Percentiles rank a stretch among this genome's conserved stretches.
Evolutionary conservation across 1,284 basidiomycete genomes (phyloP).

Genomic region (Ceratobasidium papillatum): DNA sequence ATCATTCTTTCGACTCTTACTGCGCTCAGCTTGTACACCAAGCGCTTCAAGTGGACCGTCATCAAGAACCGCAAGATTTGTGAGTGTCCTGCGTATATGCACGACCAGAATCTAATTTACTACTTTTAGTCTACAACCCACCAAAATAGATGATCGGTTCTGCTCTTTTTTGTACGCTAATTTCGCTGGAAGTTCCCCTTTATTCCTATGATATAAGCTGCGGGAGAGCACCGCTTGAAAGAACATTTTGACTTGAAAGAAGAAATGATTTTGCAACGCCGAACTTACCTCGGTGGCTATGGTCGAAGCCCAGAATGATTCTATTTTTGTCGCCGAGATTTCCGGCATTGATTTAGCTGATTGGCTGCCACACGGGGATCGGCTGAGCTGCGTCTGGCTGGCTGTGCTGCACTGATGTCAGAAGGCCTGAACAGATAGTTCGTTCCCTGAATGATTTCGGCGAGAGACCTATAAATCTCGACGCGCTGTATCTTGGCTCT

Average conservation of each 20-base stretch:
- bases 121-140: conserved; percentile 61
- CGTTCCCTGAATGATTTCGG: too few species aligned
- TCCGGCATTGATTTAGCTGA: not conserved
- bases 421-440: not conserved
- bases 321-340: conserved; percentile 32
- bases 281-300: too few species aligned
- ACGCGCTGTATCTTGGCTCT: not conserved
- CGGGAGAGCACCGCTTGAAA: not conserved
- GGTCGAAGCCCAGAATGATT: not conserved
- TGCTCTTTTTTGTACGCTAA: conserved; percentile 15
- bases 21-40: conserved; percentile 85
- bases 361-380: not conserved
- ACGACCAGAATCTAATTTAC: conserved; percentile 43
- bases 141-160: conserved; percentile 50
- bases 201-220: conserved; percentile 23
- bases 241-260: not conserved
- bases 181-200: conserved; percentile 27
- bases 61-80: conserved; percentile 94
- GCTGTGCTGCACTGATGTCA: not conserved
- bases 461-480: not conserved
- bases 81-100: conserved; percentile 56
- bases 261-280: not conserved
- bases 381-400: not conserved
- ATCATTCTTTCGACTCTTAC: conserved; percentile 88
- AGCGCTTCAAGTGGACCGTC: conserved; percentile 92